Conservation (phyloP, 371 early-diverging fungal genomes). For the Chytridium lagenaria region DNA sequence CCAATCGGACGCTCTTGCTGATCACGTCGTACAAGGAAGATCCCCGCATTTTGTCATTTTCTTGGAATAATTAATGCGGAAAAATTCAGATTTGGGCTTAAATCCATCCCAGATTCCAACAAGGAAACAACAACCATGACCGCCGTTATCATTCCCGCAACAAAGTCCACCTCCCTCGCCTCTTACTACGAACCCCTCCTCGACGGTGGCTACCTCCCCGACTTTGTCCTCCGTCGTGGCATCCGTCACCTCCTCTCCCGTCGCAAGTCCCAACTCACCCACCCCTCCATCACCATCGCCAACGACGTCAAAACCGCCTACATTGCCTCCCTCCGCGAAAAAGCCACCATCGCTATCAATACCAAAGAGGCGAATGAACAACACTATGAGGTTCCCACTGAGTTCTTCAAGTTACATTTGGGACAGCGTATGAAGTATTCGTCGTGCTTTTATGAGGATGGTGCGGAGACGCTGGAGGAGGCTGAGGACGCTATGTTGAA, state of each 20-base stretch:
- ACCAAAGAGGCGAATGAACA: constrained; percentile 70
- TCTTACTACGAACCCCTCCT: constrained; percentile 55
- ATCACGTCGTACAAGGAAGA: too few relatives aligned
- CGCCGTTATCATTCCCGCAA: background rate
- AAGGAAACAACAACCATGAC: background rate
- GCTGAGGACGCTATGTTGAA: constrained; percentile 69
- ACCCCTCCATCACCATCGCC: constrained; percentile 6
- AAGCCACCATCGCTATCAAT: constrained; percentile 52
- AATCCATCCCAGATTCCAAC: too few relatives aligned
- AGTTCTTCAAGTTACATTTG: constrained; percentile 51
- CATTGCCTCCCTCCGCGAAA: constrained; percentile 43
- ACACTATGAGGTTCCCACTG: constrained; percentile 62
- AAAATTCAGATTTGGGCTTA: too few relatives aligned
- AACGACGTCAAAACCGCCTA: constrained; percentile 42
- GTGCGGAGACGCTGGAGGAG: constrained; percentile 49
- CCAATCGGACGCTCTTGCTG: too few relatives aligned
- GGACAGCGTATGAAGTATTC: constrained; percentile 67
- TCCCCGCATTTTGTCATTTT: too few relatives aligned
- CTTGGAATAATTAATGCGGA: too few relatives aligned
- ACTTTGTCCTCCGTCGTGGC: constrained; percentile 51
- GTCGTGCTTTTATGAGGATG: constrained; percentile 58
- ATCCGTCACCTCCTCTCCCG: constrained; percentile 48
- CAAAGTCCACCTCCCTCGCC: constrained; percentile 18
- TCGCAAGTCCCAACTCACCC: constrained; percentile 22
- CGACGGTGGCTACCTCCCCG: constrained; percentile 60